These are phyloP conservation scores for Aspergillus vadensis DNA, from an alignment of 2,329 filamentous ascomycete genomes.

Conservation along the genomic window DNA sequence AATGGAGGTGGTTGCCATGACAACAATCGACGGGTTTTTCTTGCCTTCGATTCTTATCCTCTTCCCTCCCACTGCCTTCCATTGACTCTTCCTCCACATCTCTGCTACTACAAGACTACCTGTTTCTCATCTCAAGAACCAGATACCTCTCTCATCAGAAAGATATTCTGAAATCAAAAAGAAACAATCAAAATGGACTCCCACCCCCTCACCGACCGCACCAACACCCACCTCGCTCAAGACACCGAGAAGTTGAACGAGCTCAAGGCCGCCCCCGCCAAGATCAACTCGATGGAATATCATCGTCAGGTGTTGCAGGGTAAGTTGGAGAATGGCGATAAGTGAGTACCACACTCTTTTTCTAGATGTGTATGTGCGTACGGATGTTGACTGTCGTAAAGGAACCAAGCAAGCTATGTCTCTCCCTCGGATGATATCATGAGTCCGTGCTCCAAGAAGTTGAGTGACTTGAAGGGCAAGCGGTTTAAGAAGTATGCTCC, in stretches of 20 bases:
- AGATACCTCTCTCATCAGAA: not conserved
- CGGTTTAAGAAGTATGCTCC: constrained; percentile 49
- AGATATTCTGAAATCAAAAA: not conserved
- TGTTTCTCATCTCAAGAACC: not conserved
- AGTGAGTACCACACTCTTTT: constrained; percentile 31
- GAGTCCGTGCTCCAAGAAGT: constrained; percentile 53
- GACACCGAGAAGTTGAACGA: constrained; percentile 31
- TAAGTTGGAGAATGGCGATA: constrained; percentile 42
- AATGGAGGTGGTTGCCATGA: constrained; percentile 39
- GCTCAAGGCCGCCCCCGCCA: constrained; percentile 34
- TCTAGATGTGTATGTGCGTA: not conserved
- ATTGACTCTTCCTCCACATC: constrained; percentile 10
- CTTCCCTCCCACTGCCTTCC: constrained; percentile 22
- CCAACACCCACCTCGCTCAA: constrained; percentile 43
- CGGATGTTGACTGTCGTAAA: constrained; percentile 10
- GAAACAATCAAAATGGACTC: constrained; percentile 34
- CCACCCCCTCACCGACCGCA: constrained; percentile 44
- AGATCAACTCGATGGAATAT: constrained; percentile 45
- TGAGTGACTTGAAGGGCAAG: constrained; percentile 53
- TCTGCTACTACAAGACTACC: constrained; percentile 8
- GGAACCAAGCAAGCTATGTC: constrained; percentile 44
- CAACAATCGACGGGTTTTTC: constrained; percentile 43
- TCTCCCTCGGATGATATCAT: constrained; percentile 54
- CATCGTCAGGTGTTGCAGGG: constrained; percentile 47
- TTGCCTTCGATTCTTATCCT: constrained; percentile 26